These are phyloP conservation scores for Ophiostoma sp. DNA, from an alignment of 2,329 filamentous ascomycete species.

Conservation along the genomic window DNA sequence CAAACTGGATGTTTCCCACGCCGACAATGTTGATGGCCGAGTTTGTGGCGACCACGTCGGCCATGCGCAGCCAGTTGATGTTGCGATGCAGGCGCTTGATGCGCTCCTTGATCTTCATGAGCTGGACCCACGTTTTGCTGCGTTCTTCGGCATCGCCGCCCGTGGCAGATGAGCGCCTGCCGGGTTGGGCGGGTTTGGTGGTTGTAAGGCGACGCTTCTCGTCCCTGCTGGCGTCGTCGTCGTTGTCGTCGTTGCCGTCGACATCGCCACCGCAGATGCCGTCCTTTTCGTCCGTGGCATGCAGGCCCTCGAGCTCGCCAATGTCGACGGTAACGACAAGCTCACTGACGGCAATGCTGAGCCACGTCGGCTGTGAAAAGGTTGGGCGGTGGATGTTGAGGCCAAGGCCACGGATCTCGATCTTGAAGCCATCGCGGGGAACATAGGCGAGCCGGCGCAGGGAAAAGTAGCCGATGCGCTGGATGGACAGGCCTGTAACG, in stretches of 20 bases:
- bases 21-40: slow-evolving; percentile 71
- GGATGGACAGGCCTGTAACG: slow-evolving; percentile 88
- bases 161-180: neutral
- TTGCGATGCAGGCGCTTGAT: slow-evolving; percentile 82
- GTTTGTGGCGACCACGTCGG: slow-evolving; percentile 81
- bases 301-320: slow-evolving; percentile 54
- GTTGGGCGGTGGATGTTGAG: slow-evolving; percentile 87
- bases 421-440: slow-evolving; percentile 77
- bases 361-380: slow-evolving; percentile 94
- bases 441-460: slow-evolving; percentile 86
- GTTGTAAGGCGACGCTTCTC: neutral
- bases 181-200: neutral
- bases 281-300: slow-evolving; percentile 34
- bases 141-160: slow-evolving; percentile 35
- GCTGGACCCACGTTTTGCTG: slow-evolving; percentile 72
- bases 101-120: slow-evolving; percentile 74
- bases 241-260: neutral
- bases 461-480: slow-evolving; percentile 88
- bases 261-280: slow-evolving; percentile 7
- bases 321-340: slow-evolving; percentile 78
- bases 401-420: slow-evolving; percentile 85
- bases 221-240: neutral
- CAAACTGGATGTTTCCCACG: slow-evolving; percentile 79
- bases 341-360: slow-evolving; percentile 84
- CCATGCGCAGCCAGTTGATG: slow-evolving; percentile 81